Percentiles rank a stretch among this genome's conserved stretches.
These are phyloP conservation scores for Picea abies DNA, from an alignment of 83 land plant species.

Conservation along the genomic window DNA sequence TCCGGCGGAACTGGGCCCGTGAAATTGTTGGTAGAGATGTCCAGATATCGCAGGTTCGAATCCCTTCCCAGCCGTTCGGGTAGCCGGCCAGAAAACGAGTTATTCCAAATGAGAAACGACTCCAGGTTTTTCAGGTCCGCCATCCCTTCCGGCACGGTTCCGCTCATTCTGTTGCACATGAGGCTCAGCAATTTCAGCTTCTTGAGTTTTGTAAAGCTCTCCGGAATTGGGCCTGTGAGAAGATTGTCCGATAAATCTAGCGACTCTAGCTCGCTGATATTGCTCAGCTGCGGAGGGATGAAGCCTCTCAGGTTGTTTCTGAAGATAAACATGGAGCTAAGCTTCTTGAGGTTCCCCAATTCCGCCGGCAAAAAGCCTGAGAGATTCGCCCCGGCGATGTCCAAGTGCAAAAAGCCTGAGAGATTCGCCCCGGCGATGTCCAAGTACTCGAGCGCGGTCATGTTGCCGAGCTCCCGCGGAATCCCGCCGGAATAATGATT, in stretches of 20 bases:
- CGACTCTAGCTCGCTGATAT: slow-evolving; percentile 17
- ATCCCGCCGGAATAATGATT: slow-evolving; percentile 59
- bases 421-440: too few species aligned
- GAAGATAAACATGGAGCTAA: slow-evolving; percentile 53
- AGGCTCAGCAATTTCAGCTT: slow-evolving; percentile 48
- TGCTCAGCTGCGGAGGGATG: slow-evolving; percentile 37
- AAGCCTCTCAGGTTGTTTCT: slow-evolving; percentile 39
- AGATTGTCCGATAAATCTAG: slow-evolving; percentile 57
- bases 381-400: slow-evolving; percentile 54
- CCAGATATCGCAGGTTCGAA: slow-evolving; percentile 41
- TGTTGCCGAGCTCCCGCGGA: slow-evolving; percentile 65
- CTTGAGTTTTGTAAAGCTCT: slow-evolving; percentile 39
- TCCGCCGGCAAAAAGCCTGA: slow-evolving; percentile 36
- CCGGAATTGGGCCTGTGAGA: slow-evolving; percentile 54
- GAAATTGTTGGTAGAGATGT: slow-evolving; percentile 60
- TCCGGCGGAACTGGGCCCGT: slow-evolving; percentile 48
- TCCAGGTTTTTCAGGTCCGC: slow-evolving; percentile 49
- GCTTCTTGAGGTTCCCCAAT: slow-evolving; percentile 44
- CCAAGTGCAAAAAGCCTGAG: too few species aligned
- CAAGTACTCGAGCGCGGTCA: slow-evolving; percentile 34
- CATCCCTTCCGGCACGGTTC: slow-evolving; percentile 43
- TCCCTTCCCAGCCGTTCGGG: slow-evolving; percentile 41
- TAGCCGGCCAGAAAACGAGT: slow-evolving; percentile 47
- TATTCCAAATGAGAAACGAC: slow-evolving; percentile 55
- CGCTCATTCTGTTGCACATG: slow-evolving; percentile 51